Evolutionary conservation across 1,284 basidiomycete genomes (phyloP).

Genomic region (Salmacisia buchloeana): DNA sequence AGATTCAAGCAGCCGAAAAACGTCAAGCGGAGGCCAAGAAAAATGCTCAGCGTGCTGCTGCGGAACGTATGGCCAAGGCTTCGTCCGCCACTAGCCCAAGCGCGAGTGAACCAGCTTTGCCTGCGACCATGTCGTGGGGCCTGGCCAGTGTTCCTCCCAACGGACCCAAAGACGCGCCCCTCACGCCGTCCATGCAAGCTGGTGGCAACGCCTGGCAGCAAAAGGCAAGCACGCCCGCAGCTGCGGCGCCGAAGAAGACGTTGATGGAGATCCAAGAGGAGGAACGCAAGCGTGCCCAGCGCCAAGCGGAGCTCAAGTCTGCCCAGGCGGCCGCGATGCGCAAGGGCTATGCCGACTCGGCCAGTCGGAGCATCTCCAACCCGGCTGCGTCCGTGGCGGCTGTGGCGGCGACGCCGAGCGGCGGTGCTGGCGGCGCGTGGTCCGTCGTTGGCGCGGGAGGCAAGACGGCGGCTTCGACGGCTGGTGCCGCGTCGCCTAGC

Average conservation of each 20-base stretch:
- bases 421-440: constrained; percentile 62
- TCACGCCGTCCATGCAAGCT: background rate
- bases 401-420: background rate
- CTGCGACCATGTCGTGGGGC: constrained; percentile 53
- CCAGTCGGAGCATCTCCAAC: constrained; percentile 34
- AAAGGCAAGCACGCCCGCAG: background rate
- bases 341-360: constrained; percentile 72
- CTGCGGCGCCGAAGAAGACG: constrained; percentile 67
- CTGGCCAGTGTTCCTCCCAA: constrained; percentile 52
- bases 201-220: constrained; percentile 2
- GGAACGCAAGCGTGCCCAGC: constrained; percentile 60
- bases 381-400: constrained; percentile 20
- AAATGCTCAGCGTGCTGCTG: constrained; percentile 29
- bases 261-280: constrained; percentile 99
- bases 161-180: constrained; percentile 54
- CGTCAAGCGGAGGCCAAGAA: constrained; percentile 69
- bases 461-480: constrained; percentile 56
- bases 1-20: constrained; percentile 90
- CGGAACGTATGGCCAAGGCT: constrained; percentile 53
- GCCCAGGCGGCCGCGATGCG: constrained; percentile 48
- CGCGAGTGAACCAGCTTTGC: constrained; percentile 18
- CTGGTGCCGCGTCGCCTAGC: background rate
- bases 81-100: constrained; percentile 35
- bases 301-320: constrained; percentile 62
- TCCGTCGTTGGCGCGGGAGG: constrained; percentile 75